These are phyloP conservation scores for Rhizophora apiculata DNA, from an alignment of 345 rosid genomes.

Conservation along the genomic window DNA sequence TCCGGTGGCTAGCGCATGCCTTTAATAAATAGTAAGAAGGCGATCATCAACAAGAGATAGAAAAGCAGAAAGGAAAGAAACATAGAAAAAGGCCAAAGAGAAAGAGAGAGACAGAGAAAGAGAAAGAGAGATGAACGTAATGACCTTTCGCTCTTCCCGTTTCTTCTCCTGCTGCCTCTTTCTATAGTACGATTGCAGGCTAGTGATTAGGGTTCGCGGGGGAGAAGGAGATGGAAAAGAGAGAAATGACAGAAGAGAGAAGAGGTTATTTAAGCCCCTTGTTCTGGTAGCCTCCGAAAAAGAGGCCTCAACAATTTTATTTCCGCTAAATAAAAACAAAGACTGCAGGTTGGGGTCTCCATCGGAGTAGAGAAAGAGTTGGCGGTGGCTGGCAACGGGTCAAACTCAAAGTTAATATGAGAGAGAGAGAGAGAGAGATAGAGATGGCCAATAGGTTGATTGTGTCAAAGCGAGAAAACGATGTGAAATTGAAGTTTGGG, in stretches of 20 bases:
- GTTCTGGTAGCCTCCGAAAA: slow-evolving; percentile 9
- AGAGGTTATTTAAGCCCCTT: slow-evolving; percentile 26
- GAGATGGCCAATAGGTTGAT: slow-evolving; percentile 5
- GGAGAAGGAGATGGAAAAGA: slow-evolving; percentile 13
- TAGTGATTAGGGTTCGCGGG: slow-evolving; percentile 39
- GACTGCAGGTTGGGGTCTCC: slow-evolving; percentile 52
- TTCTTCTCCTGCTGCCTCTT: background rate
- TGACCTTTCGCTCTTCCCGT: background rate
- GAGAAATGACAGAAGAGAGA: slow-evolving; percentile 23
- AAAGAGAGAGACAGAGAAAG: no score
- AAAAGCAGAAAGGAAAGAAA: slow-evolving; percentile 4
- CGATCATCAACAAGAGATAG: background rate
- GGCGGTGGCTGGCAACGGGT: slow-evolving; percentile 85
- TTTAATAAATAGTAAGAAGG: background rate
- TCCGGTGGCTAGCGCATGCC: background rate
- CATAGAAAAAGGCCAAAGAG: background rate
- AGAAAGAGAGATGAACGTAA: background rate
- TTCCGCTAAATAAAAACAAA: slow-evolving; percentile 29
- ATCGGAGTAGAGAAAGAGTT: slow-evolving; percentile 43
- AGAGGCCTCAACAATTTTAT: slow-evolving; percentile 14
- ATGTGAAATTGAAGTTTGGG: background rate
- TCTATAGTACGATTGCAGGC: background rate
- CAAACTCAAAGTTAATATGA: slow-evolving; percentile 66
- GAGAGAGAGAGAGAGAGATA: slow-evolving; percentile 19
- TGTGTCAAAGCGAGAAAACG: slow-evolving; percentile 19